Base-by-base conservation (phyloP, 768 basidiomycete species). In the Leccinum fibrillosum region DNA sequence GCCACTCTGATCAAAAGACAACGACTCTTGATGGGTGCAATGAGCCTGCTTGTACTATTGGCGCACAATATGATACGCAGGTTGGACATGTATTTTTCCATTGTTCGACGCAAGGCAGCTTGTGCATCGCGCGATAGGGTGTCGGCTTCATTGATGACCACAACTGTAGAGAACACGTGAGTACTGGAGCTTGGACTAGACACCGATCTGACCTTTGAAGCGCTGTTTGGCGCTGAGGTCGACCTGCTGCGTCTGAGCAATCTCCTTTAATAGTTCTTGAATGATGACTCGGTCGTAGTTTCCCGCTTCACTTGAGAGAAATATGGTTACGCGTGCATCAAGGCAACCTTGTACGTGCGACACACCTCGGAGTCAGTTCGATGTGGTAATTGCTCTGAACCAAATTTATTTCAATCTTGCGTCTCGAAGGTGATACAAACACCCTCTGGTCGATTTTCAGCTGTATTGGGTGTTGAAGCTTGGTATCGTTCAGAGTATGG, bases 71-170 rank as follows among this genome's bases (percentile, higher is more conserved):
- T 96, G 66, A 99, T 88, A 28, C 96, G 86, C 84, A 99, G 84
- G 72, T 98, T 99, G 44, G 88, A 86, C 90, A 97, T 98, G 78
- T 96, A 98, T 74, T 98, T 98, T 71, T 99, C 96, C 96, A 98
- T 99, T 10, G 96, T 99, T 57, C 96, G 82, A 67, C 96, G 87
- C 34, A 99, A 82, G 8, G 96, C 96, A 0, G 96, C 94, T 77
- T 99, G 96, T 1, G 96, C 96, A 75, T 99, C 96, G 54, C 96
- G 87, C 11, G 92, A 87, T 44, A 99, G 81, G 0, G 92, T 88
- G 72, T 99, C 96, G 2, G 96, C 96, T 75, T 98, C 96, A 65
- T 98, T 98, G 68, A 99, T 97, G 57, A 99, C 82, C 52, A 99
- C 95, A n/a, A 95, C 96, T 98, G 62, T 6, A 49, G 6, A 21